Base-by-base conservation (phyloP, 2,329 filamentous ascomycete species). In the Ophiostoma pallidulum region DNA sequence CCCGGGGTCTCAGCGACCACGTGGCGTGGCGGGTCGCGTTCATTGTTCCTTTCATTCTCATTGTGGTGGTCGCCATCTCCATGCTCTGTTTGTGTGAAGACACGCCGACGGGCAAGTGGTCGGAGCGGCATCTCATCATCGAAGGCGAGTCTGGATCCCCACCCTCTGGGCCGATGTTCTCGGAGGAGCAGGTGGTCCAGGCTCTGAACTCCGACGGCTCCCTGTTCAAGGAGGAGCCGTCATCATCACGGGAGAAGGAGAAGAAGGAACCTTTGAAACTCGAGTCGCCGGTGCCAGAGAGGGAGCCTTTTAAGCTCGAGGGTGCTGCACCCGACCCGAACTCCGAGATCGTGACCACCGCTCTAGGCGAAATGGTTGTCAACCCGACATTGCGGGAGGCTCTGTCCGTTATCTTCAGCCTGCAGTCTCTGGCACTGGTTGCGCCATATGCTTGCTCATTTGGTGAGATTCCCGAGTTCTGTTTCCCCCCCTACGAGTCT, bases 21-120 rank as follows among this genome's bases (percentile, higher is more conserved):
- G 73, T 79, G 29, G 84, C 89, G 2, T 95, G 89, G 89, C 77
- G 88, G 20, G 78, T 94, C 1, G 76, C 86, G 3, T 94, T 94
- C 61, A 70, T 94, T 52, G 83, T 94, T 4, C 89, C 89, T 0
- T 84, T 92, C 51, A 76, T 90, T 55, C 75, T 91, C 54, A 84
- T 91, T 61, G 71, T 82, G 13, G 59, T 64, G 20, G 77, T 80
- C 7, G 84, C 82, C 9, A 58, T 85, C 16, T 67, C 71, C n/a
- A 82, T 94, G 67, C 64, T 94, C 4, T 60, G 88, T 19, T 66
- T 86, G 16, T 90, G 86, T 58, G 78, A 84, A 2, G 89, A 95
- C 59, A 90, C 86, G 0, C 89, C 89, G 0, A 84, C 78, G 0
- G 88, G 89, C 29, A 81, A 79, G 56, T 94, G 89, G 88, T 76